A percentile compares a stretch with the other conserved stretches of the same genome.
Evolutionary conservation across 805 yeast species (phyloP).

Genomic region (Wickerhamiella allomyrinae): DNA sequence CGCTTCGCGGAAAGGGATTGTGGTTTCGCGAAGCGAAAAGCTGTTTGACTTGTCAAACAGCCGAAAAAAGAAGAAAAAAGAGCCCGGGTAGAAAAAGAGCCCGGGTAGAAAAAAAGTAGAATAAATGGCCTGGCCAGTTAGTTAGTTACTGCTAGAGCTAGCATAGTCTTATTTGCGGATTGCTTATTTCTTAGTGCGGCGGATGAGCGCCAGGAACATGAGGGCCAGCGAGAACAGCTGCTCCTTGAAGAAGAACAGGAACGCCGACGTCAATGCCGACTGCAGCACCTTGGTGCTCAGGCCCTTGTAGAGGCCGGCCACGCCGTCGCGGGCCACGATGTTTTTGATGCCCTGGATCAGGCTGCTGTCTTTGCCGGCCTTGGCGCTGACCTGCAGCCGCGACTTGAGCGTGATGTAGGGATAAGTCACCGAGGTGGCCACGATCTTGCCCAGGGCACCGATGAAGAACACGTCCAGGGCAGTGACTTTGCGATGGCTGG

Average conservation of each 20-base stretch:
- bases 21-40: too few species aligned
- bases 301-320: slow-evolving; percentile 69
- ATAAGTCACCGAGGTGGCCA: slow-evolving; percentile 80
- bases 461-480: slow-evolving; percentile 68
- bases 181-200: too few species aligned
- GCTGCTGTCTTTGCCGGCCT: slow-evolving; percentile 13
- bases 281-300: slow-evolving; percentile 66
- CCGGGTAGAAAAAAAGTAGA: too few species aligned
- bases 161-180: too few species aligned
- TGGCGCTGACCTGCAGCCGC: slow-evolving; percentile 62
- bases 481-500: slow-evolving; percentile 40
- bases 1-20: too few species aligned
- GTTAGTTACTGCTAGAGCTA: too few species aligned
- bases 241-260: slow-evolving; percentile 81
- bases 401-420: slow-evolving; percentile 82
- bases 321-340: slow-evolving; percentile 56
- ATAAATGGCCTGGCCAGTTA: too few species aligned
- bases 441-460: slow-evolving; percentile 80
- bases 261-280: slow-evolving; percentile 77
- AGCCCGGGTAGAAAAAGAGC: too few species aligned
- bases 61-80: too few species aligned
- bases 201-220: slow-evolving; percentile 34
- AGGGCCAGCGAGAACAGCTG: slow-evolving; percentile 53
- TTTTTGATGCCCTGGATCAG: slow-evolving; percentile 31
- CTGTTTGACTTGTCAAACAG: too few species aligned